Evolutionary conservation across 805 yeast species (phyloP), one percentile per base, ranked within the genome.

Genomic region (Teunomyces pallodes): DNA sequence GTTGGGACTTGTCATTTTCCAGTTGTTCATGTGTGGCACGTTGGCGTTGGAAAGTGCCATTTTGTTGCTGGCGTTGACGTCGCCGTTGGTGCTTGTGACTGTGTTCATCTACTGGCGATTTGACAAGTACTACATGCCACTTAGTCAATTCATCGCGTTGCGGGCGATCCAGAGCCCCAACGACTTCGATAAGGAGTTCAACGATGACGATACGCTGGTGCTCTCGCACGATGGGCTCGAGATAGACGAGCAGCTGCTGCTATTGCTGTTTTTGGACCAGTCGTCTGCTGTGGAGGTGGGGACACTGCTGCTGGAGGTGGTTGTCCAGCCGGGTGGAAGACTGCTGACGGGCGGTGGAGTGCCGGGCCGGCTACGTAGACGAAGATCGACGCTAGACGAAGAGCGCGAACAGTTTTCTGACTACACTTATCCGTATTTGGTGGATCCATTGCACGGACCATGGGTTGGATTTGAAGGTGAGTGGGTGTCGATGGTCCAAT

Each of bases 21-120:
- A 82, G 51, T 58, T 82, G n/a, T 81, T 81, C 52, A 81, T 81
- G 84, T 74, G 81, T 60, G 86, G 87, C 9, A 79, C 86, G 0
- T 62, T 82, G 39, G 86, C 85, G 2, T 69, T 82, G 46, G 84
- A 81, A 54, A 80, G 81, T 30, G 81, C 85, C 0, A 74, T 77
- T 42, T 52, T 79, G 12, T 62, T 80, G 27, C 76, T 84, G 5
- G 68, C 68, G 4, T 61, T 79, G 17, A 68, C 80, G 24, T 58
- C 76, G 4, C 86, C 86, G 1, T 65, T 81, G 42, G 62, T 80
- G 9, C 65, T 77, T 4, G 63, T 72, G 1, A 79, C 83, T 0
- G 55, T 76, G 10, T 55, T 76, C 33, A 74, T 78, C 5, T 57
- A 70, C 36, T 72, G 77, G 69, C 75, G 76, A 38, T 82, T 80